Conservation (phyloP, 1,284 basidiomycete species). For the Sphagnurus paluster region DNA sequence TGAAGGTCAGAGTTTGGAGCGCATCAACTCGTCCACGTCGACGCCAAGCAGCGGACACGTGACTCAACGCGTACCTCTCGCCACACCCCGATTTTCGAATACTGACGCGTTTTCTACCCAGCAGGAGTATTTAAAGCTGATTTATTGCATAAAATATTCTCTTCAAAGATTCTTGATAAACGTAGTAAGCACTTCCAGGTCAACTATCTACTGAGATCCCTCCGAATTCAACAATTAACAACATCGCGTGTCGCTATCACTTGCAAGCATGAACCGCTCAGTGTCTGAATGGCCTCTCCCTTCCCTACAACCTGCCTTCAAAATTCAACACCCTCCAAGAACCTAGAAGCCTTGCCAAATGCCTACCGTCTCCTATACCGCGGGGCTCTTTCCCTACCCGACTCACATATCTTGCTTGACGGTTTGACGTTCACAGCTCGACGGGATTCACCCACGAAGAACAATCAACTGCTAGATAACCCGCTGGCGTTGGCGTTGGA, state of each 20-base stretch:
- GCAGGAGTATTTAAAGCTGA: too few species aligned
- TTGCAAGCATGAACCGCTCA: conserved; percentile 6
- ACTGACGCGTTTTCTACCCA: neutral
- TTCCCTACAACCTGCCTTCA: conserved; percentile 8
- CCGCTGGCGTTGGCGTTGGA: conserved; percentile 72
- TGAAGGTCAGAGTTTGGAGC: neutral
- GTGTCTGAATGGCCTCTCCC: conserved; percentile 15
- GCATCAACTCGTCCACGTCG: conserved; percentile 1
- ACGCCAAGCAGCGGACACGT: neutral
- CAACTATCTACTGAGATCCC: neutral
- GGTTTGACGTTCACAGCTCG: conserved; percentile 67
- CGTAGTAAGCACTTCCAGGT: too few species aligned
- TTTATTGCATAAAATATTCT: too few species aligned
- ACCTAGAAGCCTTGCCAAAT: conserved; percentile 8
- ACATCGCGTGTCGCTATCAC: conserved; percentile 20
- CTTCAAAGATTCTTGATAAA: too few species aligned
- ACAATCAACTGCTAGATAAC: conserved; percentile 54
- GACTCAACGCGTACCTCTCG: neutral
- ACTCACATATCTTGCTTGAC: conserved; percentile 69
- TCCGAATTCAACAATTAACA: conserved; percentile 16
- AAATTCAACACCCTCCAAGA: conserved; percentile 13
- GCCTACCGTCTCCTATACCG: conserved; percentile 67
- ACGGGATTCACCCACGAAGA: conserved; percentile 40
- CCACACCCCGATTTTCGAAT: neutral
- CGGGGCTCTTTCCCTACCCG: conserved; percentile 71